A percentile compares a stretch with the other conserved stretches of the same genome.
These are phyloP conservation scores for Pisolithus marmoratus DNA, from an alignment of 768 basidiomycete genomes.

Conservation along the genomic window DNA sequence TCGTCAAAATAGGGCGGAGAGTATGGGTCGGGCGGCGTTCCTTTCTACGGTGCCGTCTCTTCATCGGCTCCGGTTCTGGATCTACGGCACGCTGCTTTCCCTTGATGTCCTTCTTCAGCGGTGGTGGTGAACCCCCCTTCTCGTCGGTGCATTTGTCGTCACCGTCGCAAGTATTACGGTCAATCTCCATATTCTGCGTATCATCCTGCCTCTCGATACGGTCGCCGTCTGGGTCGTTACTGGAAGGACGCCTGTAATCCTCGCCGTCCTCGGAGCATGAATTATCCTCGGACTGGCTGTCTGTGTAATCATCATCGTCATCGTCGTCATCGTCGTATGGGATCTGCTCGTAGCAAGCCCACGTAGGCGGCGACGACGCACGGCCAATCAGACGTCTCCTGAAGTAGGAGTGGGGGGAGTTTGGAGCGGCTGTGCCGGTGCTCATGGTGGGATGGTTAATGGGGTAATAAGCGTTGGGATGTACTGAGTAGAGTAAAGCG, in stretches of 20 bases:
- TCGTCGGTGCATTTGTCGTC: conserved; percentile 12
- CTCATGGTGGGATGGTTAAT: conserved; percentile 9
- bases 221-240: conserved; percentile 26
- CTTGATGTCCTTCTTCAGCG: conserved; percentile 53
- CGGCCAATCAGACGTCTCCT: conserved; percentile 71
- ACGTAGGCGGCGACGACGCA: conserved; percentile 78
- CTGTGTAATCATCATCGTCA: conserved; percentile 47
- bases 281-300: conserved; percentile 46
- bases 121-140: conserved; percentile 26
- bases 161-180: conserved; percentile 28
- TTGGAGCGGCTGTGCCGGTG: conserved; percentile 17
- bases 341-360: conserved; percentile 91
- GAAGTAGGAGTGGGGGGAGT: conserved; percentile 32
- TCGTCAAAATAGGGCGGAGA: conserved; percentile 79
- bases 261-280: conserved; percentile 76
- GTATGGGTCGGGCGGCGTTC: conserved; percentile 55
- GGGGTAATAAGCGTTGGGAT: not conserved
- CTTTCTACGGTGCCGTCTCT: conserved; percentile 45
- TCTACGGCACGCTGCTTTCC: conserved; percentile 79
- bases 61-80: conserved; percentile 49
- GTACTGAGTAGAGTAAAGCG: not conserved
- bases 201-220: conserved; percentile 35
- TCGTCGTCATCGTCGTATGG: conserved; percentile 59
- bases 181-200: conserved; percentile 55
- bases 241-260: conserved; percentile 39